Conservation (phyloP, 768 basidiomycete species). For the Tylopilus vinaceipallidus region DNA sequence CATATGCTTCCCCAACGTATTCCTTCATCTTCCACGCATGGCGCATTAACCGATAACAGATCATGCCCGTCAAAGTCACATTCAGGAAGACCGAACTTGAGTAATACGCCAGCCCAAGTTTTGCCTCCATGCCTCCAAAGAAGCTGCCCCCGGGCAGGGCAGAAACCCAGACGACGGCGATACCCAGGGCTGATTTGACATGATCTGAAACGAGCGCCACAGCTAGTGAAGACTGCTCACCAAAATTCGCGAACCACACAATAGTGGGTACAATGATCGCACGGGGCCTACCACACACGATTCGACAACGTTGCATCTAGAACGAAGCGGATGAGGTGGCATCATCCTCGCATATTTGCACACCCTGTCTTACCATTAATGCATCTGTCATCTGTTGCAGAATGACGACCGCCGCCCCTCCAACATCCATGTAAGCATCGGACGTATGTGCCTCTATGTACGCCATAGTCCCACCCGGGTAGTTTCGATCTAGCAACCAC, state of each 20-base stretch:
- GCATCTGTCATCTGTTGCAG: conserved; percentile 32
- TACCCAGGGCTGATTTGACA: not conserved
- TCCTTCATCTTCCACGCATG: not conserved
- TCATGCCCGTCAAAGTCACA: not conserved
- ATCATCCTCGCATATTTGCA: not conserved
- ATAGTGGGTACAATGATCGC: not conserved
- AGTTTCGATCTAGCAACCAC: conserved; percentile 32
- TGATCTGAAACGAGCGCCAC: not conserved
- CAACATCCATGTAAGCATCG: conserved; percentile 19
- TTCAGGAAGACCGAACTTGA: not conserved
- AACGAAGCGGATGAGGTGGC: too few species aligned
- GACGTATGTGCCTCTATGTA: conserved; percentile 27
- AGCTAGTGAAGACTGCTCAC: not conserved
- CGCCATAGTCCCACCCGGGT: conserved; percentile 32
- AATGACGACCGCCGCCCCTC: conserved; percentile 21
- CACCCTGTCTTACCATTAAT: conserved; percentile 15
- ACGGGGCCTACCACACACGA: not conserved
- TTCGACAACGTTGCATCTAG: conserved; percentile 33
- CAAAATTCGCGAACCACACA: conserved; percentile 16
- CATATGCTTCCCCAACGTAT: not conserved
- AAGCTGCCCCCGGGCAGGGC: not conserved
- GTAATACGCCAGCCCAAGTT: conserved; percentile 1
- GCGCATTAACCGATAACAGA: not conserved
- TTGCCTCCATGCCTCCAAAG: not conserved
- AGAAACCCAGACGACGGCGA: not conserved